Percentiles rank a stretch among this genome's conserved stretches.
Conservation (phyloP, 139 green algal genomes). For the Zygnema cylindricum region DNA sequence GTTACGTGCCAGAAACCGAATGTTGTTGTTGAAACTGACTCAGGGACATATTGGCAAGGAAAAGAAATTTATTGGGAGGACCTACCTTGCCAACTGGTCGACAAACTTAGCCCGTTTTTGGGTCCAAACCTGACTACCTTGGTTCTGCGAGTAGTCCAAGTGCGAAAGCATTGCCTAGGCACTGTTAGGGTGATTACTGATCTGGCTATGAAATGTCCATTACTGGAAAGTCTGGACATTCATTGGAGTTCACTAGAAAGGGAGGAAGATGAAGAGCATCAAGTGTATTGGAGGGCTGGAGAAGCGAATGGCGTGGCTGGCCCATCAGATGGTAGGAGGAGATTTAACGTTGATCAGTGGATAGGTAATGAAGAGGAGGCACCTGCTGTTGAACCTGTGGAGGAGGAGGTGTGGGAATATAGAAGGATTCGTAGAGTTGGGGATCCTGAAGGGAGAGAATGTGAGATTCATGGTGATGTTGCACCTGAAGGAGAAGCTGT, state of each 20-base stretch:
- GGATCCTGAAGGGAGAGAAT: too few relatives aligned
- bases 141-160: not conserved
- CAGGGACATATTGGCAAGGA: not conserved
- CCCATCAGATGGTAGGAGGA: not conserved
- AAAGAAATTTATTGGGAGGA: not conserved
- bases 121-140: not conserved
- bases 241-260: not conserved
- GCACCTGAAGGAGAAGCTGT: too few relatives aligned
- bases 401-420: too few relatives aligned
- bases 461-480: too few relatives aligned
- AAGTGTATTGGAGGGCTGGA: not conserved
- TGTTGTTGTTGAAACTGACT: not conserved
- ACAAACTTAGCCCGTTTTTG: not conserved
- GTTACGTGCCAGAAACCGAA: not conserved
- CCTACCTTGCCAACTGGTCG: not conserved
- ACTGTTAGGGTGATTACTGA: not conserved
- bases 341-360: not conserved
- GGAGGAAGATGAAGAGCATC: not conserved
- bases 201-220: not conserved
- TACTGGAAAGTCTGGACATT: not conserved
- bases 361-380: not conserved
- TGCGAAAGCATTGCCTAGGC: not conserved
- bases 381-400: not conserved
- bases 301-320: not conserved
- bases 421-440: too few relatives aligned